phyloP scores from a whole-genome alignment of 2,329 filamentous ascomycete genomes.

The Tolypocladium amazonense region DNA sequence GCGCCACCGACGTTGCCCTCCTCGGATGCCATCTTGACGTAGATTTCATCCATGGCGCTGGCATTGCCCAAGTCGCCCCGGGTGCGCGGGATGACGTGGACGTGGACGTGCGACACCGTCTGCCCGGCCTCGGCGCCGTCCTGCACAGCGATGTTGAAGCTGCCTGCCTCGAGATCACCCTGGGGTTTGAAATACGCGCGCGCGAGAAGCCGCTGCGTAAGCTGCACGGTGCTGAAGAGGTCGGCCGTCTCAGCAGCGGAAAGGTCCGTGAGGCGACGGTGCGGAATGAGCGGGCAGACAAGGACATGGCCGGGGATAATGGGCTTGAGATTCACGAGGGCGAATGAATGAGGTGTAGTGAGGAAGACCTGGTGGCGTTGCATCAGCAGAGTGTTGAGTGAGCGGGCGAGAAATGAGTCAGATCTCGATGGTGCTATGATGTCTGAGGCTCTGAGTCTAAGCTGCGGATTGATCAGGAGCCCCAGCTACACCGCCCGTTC shows the following conservation, averaged over 20 bases:
- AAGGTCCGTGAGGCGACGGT: conserved; percentile 68
- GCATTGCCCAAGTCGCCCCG: conserved; percentile 37
- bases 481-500: background rate
- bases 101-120: conserved; percentile 87
- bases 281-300: conserved; percentile 62
- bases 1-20: conserved; percentile 72
- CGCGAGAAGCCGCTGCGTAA: conserved; percentile 66
- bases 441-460: background rate
- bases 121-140: conserved; percentile 86
- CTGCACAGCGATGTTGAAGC: conserved; percentile 91
- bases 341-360: conserved; percentile 67
- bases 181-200: conserved; percentile 38
- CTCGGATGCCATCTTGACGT: conserved; percentile 72
- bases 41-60: conserved; percentile 54
- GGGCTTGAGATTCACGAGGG: conserved; percentile 91
- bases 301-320: conserved; percentile 89
- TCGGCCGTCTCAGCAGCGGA: conserved; percentile 61
- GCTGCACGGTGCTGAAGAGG: conserved; percentile 78
- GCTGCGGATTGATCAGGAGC: background rate
- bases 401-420: background rate
- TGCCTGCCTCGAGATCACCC: conserved; percentile 42
- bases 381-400: background rate
- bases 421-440: background rate
- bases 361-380: conserved; percentile 64
- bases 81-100: conserved; percentile 75